Conservation (phyloP, 225 moss, liverwort and hornwort species). For the Ulota crispa region DNA sequence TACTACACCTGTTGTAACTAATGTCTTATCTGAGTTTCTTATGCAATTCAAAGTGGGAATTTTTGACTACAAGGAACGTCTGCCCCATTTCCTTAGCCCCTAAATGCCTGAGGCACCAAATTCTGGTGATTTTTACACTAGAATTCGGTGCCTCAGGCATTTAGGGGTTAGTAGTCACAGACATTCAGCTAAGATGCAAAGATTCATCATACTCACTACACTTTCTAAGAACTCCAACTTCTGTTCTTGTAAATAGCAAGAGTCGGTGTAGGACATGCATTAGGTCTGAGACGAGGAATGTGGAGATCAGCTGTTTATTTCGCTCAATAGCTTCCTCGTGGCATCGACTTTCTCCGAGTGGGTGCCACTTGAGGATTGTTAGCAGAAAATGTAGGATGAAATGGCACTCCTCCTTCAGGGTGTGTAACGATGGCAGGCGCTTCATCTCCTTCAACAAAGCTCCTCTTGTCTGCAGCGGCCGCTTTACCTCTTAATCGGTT, state of each 20-base stretch:
- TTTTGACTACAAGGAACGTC: neutral
- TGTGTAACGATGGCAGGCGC: neutral
- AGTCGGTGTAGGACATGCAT: too few relatives aligned
- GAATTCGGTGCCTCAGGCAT: too few relatives aligned
- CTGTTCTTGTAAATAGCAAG: neutral
- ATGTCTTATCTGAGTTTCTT: neutral
- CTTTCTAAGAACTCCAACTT: neutral
- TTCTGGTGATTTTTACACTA: too few relatives aligned
- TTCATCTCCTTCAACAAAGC: neutral
- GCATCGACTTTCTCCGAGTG: neutral
- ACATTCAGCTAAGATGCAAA: neutral
- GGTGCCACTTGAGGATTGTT: neutral
- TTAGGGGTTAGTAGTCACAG: too few relatives aligned
- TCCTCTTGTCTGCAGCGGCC: neutral
- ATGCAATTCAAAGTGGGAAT: neutral
- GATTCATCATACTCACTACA: neutral
- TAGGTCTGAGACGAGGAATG: neutral
- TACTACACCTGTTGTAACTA: neutral
- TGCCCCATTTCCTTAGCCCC: neutral
- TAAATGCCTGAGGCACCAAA: too few relatives aligned
- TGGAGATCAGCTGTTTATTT: neutral
- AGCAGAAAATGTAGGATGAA: neutral
- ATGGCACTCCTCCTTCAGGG: neutral
- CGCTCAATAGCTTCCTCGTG: constrained; percentile 11
- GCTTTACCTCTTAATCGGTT: neutral